Evolutionary conservation across 768 basidiomycete genomes (phyloP), one percentile per base, ranked within the genome.

Genomic region (Suillus sp.): DNA sequence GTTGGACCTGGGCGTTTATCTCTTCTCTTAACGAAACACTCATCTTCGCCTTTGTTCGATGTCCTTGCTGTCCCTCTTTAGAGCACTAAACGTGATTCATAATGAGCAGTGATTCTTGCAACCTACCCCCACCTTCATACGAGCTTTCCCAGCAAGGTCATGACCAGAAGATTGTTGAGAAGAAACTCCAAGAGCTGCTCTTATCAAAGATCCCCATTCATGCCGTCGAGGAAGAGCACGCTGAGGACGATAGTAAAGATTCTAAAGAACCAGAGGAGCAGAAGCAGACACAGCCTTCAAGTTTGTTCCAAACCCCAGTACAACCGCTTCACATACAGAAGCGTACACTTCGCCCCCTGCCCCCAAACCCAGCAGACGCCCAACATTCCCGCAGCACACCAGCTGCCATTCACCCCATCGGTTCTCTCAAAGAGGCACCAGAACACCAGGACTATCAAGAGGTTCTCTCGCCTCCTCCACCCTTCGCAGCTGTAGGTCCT

Each of bases 131-230:
- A 1, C 81, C 81, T 1, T 72, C 81, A 1, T 83, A 83, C 70
- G 75, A 81, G 57, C 64, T 70, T 60, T 76, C 78, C 11, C 69
- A 78, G 25, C 70, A 75, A 47, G 76, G 75, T 48, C 84, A 82
- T 54, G 85, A 89, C 70, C 81, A 77, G 55, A 89, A 87, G 73
- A 75, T 82, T 47, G 70, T 79, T 2, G 73, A 75, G 55, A 54
- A 65, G 25, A 30, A 57, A 13, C 25, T 59, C 2, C 70, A 68
- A 40, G 54, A 38, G 6, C 63, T 63, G 38, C 63, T 65, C 38
- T 32, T 60, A 14, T 58, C 66, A 25, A 70, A 69, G 22, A 14
- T 56, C 35, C 65, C 66, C 25, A 60, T 68, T 30, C 61, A 37
- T n/a, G 61, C 50, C 50, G 50, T 54, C 3, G 63, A 68, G 38